These are phyloP conservation scores for Ogataea ganodermae DNA, from an alignment of 805 yeast species.

Conservation along the genomic window DNA sequence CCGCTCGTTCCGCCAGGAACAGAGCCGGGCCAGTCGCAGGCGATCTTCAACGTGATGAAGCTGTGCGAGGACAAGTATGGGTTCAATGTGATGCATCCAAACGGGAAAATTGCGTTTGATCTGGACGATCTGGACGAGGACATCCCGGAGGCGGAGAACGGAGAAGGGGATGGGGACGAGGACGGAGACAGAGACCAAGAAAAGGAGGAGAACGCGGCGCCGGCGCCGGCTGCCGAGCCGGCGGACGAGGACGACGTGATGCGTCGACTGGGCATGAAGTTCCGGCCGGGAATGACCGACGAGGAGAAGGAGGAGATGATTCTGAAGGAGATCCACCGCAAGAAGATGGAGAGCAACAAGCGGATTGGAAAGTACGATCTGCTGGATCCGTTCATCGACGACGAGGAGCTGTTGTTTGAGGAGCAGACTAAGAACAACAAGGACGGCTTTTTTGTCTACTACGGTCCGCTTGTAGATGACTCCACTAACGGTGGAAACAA, in stretches of 20 bases:
- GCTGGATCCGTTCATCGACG: conserved; percentile 96
- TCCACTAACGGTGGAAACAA: conserved; percentile 26
- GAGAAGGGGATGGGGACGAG: conserved; percentile 13
- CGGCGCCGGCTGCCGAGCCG: conserved; percentile 26
- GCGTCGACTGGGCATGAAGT: conserved; percentile 30
- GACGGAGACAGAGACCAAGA: conserved; percentile 4
- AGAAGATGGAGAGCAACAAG: conserved; percentile 55
- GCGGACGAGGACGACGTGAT: conserved; percentile 40
- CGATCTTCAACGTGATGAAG: conserved; percentile 68
- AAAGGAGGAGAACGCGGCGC: neutral
- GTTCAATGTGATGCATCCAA: conserved; percentile 69
- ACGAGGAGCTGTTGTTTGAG: conserved; percentile 87
- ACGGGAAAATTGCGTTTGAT: conserved; percentile 58
- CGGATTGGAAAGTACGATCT: conserved; percentile 89
- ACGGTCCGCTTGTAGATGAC: conserved; percentile 83
- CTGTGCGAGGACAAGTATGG: conserved; percentile 86
- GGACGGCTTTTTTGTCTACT: conserved; percentile 94
- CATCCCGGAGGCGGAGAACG: conserved; percentile 38
- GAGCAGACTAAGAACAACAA: conserved; percentile 90
- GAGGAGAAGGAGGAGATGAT: conserved; percentile 36
- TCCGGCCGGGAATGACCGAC: conserved; percentile 36
- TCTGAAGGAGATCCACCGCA: conserved; percentile 34
- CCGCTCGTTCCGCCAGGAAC: conserved; percentile 53
- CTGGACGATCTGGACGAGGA: conserved; percentile 53
- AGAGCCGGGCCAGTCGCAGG: conserved; percentile 55